Evolutionary conservation across 495 filamentous ascomycete species (phyloP), one percentile per base, ranked within the genome.

Genomic region (Echria macrotheca): DNA sequence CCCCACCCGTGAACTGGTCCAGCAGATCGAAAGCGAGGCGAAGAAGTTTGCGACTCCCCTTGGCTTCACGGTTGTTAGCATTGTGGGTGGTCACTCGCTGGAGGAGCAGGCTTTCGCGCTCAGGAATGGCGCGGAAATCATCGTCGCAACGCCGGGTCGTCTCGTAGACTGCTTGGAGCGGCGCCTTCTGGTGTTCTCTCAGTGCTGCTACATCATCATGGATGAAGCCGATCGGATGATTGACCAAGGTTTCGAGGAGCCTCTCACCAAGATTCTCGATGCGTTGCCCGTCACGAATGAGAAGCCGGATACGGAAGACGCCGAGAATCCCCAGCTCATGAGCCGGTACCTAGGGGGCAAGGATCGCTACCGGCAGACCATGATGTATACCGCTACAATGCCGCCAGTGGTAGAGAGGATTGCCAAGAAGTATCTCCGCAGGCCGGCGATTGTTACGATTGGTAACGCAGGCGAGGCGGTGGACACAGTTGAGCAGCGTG

Each of bases 361-460:
- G 60, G 86, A 95, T 61, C 79, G 87, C 12, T 99, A 97, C 69
- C 73, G 93, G 45, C 94, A 99, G 67, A 99, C 93, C 2, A 99
- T 99, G 93, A 99, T 99, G 93, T 99, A 97, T 79, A 99, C 94
- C 48, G 93, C 93, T 9, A 99, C 93, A 22, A 99, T 99, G 93
- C 90, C 94, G 3, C 67, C 83, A 2, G 84, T 89, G 5, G 88
- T 99, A 36, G 94, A 97, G 60, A 87, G 90, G 52, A 97, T 99
- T 48, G 93, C 93, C 2, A 83, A 89, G 47, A 96, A 96, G 63
- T 99, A 97, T 60, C 81, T 99, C 6, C 85, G 94, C 3, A 80
- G 93, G 3, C 94, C 93, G 0, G 93, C 93, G 3, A 95, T 94
- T 33, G 89, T 97, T 41, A 96, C 86, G 0, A 97, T 97, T 51